Conservation (phyloP, 2,329 filamentous ascomycete species). For the Monosporascus sp. region DNA sequence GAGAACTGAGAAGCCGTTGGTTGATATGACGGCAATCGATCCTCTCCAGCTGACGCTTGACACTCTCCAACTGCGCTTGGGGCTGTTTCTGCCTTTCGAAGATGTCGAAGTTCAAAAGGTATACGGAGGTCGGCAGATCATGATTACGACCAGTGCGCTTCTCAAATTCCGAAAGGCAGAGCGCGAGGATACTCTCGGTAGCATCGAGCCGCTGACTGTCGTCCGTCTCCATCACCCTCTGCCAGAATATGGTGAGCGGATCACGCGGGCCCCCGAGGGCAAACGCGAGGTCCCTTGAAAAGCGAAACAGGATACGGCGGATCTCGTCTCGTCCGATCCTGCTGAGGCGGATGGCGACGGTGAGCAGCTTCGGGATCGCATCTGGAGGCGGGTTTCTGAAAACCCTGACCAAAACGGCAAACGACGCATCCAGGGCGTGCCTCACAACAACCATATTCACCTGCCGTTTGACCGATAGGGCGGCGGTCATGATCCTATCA, state of each 20-base stretch:
- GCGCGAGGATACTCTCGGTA: conserved; percentile 14
- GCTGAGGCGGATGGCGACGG: conserved; percentile 16
- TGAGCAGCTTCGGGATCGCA: conserved; percentile 20
- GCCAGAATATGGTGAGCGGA: conserved; percentile 19
- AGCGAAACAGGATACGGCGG: conserved; percentile 19
- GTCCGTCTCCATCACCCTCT: conserved; percentile 16
- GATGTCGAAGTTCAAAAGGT: conserved; percentile 22
- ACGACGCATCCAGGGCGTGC: conserved; percentile 19
- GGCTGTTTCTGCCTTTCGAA: conserved; percentile 19
- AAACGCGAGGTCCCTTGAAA: conserved; percentile 20
- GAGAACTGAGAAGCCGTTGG: conserved; percentile 13
- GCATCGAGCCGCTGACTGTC: conserved; percentile 14
- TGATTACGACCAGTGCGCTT: conserved; percentile 17
- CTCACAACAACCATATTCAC: conserved; percentile 18
- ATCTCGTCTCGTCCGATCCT: conserved; percentile 21
- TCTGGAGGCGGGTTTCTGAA: conserved; percentile 24
- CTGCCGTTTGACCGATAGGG: conserved; percentile 20
- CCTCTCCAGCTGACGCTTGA: conserved; percentile 15
- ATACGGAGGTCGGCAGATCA: conserved; percentile 18
- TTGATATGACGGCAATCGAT: conserved; percentile 8
- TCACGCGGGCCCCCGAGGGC: conserved; percentile 14
- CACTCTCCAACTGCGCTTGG: conserved; percentile 12
- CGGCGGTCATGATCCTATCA: conserved; percentile 24
- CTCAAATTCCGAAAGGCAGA: conserved; percentile 18
- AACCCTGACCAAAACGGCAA: conserved; percentile 20